Conservation (phyloP, 352 stramenopile species). For the Pythium myriotylum region DNA sequence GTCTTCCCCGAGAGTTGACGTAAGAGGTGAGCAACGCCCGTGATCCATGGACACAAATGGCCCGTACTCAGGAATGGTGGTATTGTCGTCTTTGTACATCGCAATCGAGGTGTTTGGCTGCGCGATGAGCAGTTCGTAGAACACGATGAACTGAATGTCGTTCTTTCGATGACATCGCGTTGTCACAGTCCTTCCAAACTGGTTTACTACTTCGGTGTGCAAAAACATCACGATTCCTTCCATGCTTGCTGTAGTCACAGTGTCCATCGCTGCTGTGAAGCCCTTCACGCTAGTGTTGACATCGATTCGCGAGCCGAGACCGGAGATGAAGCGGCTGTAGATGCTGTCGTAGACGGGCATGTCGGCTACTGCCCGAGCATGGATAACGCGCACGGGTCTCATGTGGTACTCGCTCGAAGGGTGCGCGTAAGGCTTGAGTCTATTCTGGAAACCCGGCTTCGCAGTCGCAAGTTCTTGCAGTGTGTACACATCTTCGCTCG, state of each 20-base stretch:
- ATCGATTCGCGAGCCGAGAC: slow-evolving; percentile 18
- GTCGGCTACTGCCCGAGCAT: slow-evolving; percentile 27
- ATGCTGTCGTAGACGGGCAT: slow-evolving; percentile 25
- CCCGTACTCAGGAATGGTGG: slow-evolving; percentile 49
- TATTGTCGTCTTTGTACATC: slow-evolving; percentile 55
- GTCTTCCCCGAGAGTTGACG: slow-evolving; percentile 17
- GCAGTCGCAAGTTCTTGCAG: slow-evolving; percentile 15
- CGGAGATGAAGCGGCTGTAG: slow-evolving; percentile 28
- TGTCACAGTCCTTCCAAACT: slow-evolving; percentile 15
- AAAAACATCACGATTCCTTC: slow-evolving; percentile 37
- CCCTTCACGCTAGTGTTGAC: slow-evolving; percentile 17
- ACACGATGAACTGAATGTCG: slow-evolving; percentile 66
- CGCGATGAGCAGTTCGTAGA: slow-evolving; percentile 71
- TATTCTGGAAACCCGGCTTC: slow-evolving; percentile 6
- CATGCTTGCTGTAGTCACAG: slow-evolving; percentile 35
- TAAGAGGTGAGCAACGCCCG: slow-evolving; percentile 55
- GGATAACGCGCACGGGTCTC: slow-evolving; percentile 27
- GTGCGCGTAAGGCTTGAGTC: slow-evolving; percentile 13
- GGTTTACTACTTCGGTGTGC: slow-evolving; percentile 35
- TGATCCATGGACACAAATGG: slow-evolving; percentile 69
- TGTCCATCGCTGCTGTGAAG: slow-evolving; percentile 32
- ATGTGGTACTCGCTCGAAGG: slow-evolving; percentile 25
- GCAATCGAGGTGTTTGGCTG: slow-evolving; percentile 66
- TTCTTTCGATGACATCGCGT: slow-evolving; percentile 49
- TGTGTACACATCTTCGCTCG: slow-evolving; percentile 7